Conservation (phyloP, 495 filamentous ascomycete species). For the Filosporella fistucella region DNA sequence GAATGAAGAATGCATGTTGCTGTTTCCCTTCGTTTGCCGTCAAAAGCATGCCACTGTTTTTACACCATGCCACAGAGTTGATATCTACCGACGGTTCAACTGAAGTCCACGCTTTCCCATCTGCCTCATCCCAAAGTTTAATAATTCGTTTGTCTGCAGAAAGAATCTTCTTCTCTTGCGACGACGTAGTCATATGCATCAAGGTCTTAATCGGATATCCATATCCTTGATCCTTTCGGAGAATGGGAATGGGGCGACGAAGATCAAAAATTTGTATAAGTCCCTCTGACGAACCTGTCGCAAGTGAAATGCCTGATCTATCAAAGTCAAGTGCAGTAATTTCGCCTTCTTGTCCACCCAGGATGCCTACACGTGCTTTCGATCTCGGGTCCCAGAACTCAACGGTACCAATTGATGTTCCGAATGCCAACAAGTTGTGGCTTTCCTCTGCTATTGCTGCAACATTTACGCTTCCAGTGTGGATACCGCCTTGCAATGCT, state of each 20-base stretch:
- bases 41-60: slow-evolving; percentile 83
- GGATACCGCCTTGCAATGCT: slow-evolving; percentile 77
- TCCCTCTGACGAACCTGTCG: slow-evolving; percentile 82
- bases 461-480: slow-evolving; percentile 80
- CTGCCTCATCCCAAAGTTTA: slow-evolving; percentile 87
- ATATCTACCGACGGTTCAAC: slow-evolving; percentile 93
- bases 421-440: slow-evolving; percentile 90
- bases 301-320: slow-evolving; percentile 77
- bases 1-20: slow-evolving; percentile 94
- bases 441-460: slow-evolving; percentile 85
- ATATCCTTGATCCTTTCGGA: slow-evolving; percentile 94
- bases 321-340: slow-evolving; percentile 88
- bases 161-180: slow-evolving; percentile 81
- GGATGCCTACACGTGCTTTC: slow-evolving; percentile 72
- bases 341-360: slow-evolving; percentile 61
- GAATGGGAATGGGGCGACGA: slow-evolving; percentile 75
- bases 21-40: slow-evolving; percentile 93
- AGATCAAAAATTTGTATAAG: slow-evolving; percentile 93
- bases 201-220: slow-evolving; percentile 89
- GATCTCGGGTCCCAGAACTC: slow-evolving; percentile 93
- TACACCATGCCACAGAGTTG: slow-evolving; percentile 84
- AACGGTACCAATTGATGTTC: slow-evolving; percentile 91
- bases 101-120: slow-evolving; percentile 85
- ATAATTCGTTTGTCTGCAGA: slow-evolving; percentile 93
- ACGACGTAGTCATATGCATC: slow-evolving; percentile 75